Evolutionary conservation across 306 rosid species (phyloP).

Genomic region (Dryas drummondii): DNA sequence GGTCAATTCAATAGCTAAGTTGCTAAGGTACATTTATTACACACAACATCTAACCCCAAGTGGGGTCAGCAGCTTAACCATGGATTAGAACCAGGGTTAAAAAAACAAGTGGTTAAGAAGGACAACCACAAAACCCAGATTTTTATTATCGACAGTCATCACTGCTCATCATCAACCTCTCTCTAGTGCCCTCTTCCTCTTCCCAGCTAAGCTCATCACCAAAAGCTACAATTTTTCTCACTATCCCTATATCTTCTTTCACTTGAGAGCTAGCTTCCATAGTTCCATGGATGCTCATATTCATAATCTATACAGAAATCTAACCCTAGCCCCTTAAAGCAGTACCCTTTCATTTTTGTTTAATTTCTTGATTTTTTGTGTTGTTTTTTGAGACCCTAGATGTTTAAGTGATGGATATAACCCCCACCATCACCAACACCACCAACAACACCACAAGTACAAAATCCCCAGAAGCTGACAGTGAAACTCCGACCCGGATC

Average conservation of each 20-base stretch:
- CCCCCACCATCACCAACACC: conserved; percentile 36
- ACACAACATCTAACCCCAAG: conserved; percentile 54
- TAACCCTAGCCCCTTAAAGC: conserved; percentile 40
- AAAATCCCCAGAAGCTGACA: conserved; percentile 69
- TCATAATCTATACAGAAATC: conserved; percentile 37
- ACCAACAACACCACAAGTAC: conserved; percentile 28
- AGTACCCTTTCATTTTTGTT: neutral
- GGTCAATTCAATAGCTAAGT: conserved; percentile 8
- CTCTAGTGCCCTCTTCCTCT: neutral
- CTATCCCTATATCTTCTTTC: neutral
- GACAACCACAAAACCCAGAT: conserved; percentile 72
- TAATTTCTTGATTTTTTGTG: neutral
- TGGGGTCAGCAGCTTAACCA: conserved; percentile 77
- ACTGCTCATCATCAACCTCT: conserved; percentile 32
- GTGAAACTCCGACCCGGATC: conserved; percentile 61
- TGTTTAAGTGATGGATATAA: conserved; percentile 63
- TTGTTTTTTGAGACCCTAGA: conserved; percentile 30
- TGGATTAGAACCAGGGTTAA: conserved; percentile 89
- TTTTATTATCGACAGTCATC: conserved; percentile 80
- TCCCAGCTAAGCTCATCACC: neutral
- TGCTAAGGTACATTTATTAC: conserved; percentile 58
- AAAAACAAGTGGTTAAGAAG: conserved; percentile 83
- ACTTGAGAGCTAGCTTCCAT: conserved; percentile 7
- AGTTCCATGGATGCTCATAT: conserved; percentile 28
- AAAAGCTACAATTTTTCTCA: conserved; percentile 15